Percentiles rank a stretch among this genome's conserved stretches.
These are phyloP conservation scores for Alternaria gaisen DNA, from an alignment of 2,329 filamentous ascomycete genomes.

Conservation along the genomic window DNA sequence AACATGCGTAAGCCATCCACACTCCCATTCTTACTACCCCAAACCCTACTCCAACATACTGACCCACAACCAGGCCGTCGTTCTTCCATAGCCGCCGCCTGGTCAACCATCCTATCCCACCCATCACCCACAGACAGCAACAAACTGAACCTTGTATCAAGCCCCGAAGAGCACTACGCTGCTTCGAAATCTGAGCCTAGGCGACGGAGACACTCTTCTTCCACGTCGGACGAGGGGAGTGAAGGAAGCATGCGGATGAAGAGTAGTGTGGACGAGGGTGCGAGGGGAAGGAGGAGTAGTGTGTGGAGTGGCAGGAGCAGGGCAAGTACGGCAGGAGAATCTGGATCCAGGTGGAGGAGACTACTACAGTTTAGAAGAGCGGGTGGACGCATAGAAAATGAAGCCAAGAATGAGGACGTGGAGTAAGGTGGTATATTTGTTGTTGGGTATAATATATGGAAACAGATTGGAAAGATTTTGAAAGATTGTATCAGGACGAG, in stretches of 20 bases:
- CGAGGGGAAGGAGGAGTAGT: not conserved
- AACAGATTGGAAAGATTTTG: too few relatives aligned
- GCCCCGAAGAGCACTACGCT: slow-evolving; percentile 17
- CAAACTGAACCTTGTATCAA: slow-evolving; percentile 5
- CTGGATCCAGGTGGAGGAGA: not conserved
- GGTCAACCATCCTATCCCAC: slow-evolving; percentile 12
- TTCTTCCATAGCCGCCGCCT: slow-evolving; percentile 19
- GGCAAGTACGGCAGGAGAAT: not conserved
- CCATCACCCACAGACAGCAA: not conserved
- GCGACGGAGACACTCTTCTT: not conserved
- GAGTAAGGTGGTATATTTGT: not conserved
- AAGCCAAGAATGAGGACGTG: not conserved
- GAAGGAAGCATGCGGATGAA: not conserved
- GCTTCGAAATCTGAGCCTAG: slow-evolving; percentile 9
- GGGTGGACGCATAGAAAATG: not conserved
- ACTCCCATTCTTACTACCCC: not conserved
- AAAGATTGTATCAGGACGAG: too few relatives aligned
- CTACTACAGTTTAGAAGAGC: not conserved
- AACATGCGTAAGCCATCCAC: slow-evolving; percentile 18
- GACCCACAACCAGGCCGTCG: slow-evolving; percentile 11
- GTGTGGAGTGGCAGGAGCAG: slow-evolving; percentile 5
- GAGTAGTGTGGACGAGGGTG: not conserved
- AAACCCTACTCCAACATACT: not conserved
- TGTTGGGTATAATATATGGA: too few relatives aligned
- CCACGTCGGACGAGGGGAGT: not conserved